Percentiles rank a stretch among this genome's conserved stretches.
These are phyloP conservation scores for Calycina herbarum DNA, from an alignment of 2,329 filamentous ascomycete genomes.

Conservation along the genomic window DNA sequence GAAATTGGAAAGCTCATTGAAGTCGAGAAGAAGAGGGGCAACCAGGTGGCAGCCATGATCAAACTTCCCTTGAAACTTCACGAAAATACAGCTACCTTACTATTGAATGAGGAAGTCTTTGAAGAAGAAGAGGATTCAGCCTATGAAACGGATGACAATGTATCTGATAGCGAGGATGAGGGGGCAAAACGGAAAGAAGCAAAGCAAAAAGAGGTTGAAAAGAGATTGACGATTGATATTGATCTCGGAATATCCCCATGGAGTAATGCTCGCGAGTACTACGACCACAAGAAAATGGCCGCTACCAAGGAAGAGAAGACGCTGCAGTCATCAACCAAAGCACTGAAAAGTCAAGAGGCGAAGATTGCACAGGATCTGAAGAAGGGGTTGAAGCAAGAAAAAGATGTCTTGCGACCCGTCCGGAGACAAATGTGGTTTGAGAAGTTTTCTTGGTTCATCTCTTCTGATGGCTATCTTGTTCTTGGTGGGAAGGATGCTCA, in stretches of 20 bases:
- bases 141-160: conserved; percentile 66
- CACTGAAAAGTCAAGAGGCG: conserved; percentile 84
- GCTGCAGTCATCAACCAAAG: conserved; percentile 73
- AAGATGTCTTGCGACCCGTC: conserved; percentile 79
- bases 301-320: conserved; percentile 89
- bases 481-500: conserved; percentile 84
- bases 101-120: conserved; percentile 66
- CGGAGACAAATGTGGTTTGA: conserved; percentile 92
- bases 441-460: conserved; percentile 94
- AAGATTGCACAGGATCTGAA: conserved; percentile 86
- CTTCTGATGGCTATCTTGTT: conserved; percentile 91
- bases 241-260: conserved; percentile 80
- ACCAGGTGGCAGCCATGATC: conserved; percentile 84
- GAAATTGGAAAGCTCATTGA: conserved; percentile 87
- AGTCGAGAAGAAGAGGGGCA: conserved; percentile 76
- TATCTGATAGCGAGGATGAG: conserved; percentile 60
- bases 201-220: conserved; percentile 49
- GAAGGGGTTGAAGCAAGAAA: conserved; percentile 88
- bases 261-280: conserved; percentile 89
- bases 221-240: conserved; percentile 73
- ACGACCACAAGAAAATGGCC: conserved; percentile 81
- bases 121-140: conserved; percentile 52
- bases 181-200: conserved; percentile 37
- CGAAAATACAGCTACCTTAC: conserved; percentile 83
- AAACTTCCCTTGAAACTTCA: conserved; percentile 82